Evolutionary conservation across 2,329 filamentous ascomycete genomes (phyloP), one percentile per base, ranked within the genome.

Genomic region (Amauroascus verrucosus): DNA sequence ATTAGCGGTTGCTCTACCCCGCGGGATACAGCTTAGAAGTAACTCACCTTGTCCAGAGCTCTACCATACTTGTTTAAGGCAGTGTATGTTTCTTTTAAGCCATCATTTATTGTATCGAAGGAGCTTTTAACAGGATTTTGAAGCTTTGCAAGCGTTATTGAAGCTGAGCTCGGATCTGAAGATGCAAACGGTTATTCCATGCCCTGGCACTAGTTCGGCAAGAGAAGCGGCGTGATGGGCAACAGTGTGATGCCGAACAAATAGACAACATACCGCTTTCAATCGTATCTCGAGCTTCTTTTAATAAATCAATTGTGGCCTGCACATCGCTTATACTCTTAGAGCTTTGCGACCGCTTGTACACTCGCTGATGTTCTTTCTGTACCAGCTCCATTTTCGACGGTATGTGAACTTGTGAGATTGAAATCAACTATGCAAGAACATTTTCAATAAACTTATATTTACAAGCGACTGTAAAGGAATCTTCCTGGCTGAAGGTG

Each of bases 51-150:
- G 67, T 95, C 88, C 28, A 98, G 74, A 5, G 86, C 82, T 66
- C 90, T 95, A 60, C 83, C 83, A 68, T 94, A 95, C 59, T 84
- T 85, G 67, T 84, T 88, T 54, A 95, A 83, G 1, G 84, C 83
- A 58, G 84, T 85, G 61, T 94, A 85, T 2, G 93, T 83, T 53
- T 88, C 86, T 67, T 88, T 93, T 48, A 97, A 72, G 62, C 88
- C 84, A 51, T 85, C 82, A 60, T 85, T 91, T 37, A 95, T 82
- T 33, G 80, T 77, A 37, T 95, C 88, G 56, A 97, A 84, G 1
- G 84, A 82, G 49, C 84, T 76, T 64, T 90, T 93, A 54, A 95
- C 77, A 0, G 90, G 87, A 58, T 86, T 90, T 66, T 96, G 89
- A 16, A 96, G 79, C 65, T 85, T 90, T 28, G 86, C 85, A 62